These are phyloP conservation scores for Cicer bijugum DNA, from an alignment of 306 rosid genomes.

Conservation along the genomic window DNA sequence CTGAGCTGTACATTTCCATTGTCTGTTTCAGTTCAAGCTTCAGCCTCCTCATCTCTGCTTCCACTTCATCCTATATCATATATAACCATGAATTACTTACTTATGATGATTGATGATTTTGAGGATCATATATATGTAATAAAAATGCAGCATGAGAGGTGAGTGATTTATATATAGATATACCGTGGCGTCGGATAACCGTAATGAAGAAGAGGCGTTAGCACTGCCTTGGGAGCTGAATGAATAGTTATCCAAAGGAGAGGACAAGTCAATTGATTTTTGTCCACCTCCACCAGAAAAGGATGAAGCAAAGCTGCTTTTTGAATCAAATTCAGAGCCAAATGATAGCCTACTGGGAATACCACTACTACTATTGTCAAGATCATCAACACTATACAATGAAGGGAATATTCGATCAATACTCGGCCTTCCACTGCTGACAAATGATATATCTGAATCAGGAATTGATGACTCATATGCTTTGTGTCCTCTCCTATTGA, in stretches of 20 bases:
- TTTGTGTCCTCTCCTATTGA: conserved; percentile 52
- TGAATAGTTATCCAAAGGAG: conserved; percentile 39
- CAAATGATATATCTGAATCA: conserved; percentile 76
- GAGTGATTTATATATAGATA: background rate
- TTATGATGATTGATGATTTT: too few species aligned
- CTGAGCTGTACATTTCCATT: conserved; percentile 84
- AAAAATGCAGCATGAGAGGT: too few species aligned
- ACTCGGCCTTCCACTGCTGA: conserved; percentile 66
- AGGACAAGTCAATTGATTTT: conserved; percentile 45
- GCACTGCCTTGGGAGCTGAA: conserved; percentile 47
- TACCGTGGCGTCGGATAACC: conserved; percentile 47
- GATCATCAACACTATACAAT: conserved; percentile 32
- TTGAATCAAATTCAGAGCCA: conserved; percentile 56
- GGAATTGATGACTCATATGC: conserved; percentile 45
- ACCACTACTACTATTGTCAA: conserved; percentile 32
- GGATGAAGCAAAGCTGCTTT: conserved; percentile 54
- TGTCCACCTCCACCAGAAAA: conserved; percentile 40
- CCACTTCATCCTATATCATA: conserved; percentile 64
- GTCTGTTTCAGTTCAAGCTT: conserved; percentile 86
- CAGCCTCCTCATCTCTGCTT: conserved; percentile 84
- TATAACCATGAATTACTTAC: too few species aligned
- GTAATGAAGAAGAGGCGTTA: conserved; percentile 4
- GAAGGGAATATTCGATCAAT: conserved; percentile 52
- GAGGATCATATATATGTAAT: too few species aligned
- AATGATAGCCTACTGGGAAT: conserved; percentile 41